Conservation (phyloP, 176 grass and related monocot genomes). For the Carex parvula region DNA sequence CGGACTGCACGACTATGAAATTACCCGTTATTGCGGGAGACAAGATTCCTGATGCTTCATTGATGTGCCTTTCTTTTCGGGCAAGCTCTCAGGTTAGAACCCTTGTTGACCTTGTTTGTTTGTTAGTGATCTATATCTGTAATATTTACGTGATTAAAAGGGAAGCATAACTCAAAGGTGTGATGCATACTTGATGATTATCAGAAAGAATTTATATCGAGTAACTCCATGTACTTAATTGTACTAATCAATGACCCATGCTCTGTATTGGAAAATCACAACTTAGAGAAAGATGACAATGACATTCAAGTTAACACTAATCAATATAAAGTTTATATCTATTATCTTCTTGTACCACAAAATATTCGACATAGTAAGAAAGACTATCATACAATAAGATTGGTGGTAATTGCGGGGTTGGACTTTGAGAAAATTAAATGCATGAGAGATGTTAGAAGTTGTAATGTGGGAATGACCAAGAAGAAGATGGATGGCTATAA, state of each 20-base stretch:
- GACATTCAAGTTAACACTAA: not conserved
- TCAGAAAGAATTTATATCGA: not conserved
- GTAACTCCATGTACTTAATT: not conserved
- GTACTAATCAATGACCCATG: not conserved
- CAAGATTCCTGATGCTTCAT: conserved; percentile 41
- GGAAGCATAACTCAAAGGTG: not conserved
- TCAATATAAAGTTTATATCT: not conserved
- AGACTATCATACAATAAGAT: not conserved
- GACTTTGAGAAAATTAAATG: not conserved
- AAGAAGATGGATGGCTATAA: too few species aligned
- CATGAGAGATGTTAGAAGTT: too few species aligned
- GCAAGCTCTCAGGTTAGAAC: conserved; percentile 72
- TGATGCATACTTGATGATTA: not conserved
- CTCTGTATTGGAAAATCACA: not conserved
- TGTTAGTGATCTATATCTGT: not conserved
- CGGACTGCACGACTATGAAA: conserved; percentile 30
- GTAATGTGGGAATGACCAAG: too few species aligned
- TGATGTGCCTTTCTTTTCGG: conserved; percentile 84
- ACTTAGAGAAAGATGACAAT: not conserved
- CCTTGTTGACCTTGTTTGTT: not conserved
- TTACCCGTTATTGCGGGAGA: conserved; percentile 37
- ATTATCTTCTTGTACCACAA: not conserved
- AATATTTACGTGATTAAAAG: not conserved
- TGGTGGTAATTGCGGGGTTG: not conserved
- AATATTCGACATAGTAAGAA: not conserved